Conservation (phyloP, 352 stramenopile species). For the Globisporangium recalcitrans region DNA sequence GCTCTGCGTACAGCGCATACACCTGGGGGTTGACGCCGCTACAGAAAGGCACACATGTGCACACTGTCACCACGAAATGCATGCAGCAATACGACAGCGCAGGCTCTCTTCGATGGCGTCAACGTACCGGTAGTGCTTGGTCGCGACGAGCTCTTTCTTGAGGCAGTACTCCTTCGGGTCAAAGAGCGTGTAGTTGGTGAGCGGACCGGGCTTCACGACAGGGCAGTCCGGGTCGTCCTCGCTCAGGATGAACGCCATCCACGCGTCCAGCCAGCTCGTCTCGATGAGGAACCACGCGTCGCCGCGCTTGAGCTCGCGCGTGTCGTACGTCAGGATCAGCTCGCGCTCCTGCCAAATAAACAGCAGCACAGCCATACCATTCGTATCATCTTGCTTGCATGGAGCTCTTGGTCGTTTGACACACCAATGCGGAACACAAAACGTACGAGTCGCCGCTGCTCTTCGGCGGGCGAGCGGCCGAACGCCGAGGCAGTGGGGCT, state of each 20-base stretch:
- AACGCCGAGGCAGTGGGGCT: constrained; percentile 11
- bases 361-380: too few species aligned
- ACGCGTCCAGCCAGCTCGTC: constrained; percentile 71
- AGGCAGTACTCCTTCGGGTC: constrained; percentile 64
- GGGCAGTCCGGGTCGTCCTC: constrained; percentile 52
- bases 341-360: constrained; percentile 46
- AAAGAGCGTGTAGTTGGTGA: constrained; percentile 74
- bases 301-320: constrained; percentile 50
- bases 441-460: constrained; percentile 24
- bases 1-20: constrained; percentile 67
- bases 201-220: constrained; percentile 41
- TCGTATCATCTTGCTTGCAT: too few species aligned
- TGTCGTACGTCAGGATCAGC: constrained; percentile 63
- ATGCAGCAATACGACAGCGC: neutral
- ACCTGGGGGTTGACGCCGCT: constrained; percentile 74
- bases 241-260: constrained; percentile 74
- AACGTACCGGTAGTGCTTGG: constrained; percentile 60
- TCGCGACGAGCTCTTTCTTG: constrained; percentile 48
- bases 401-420: neutral
- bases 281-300: constrained; percentile 80
- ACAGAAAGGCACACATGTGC: neutral
- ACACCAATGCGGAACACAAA: neutral
- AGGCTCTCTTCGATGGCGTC: neutral
- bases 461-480: constrained; percentile 22
- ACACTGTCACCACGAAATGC: neutral